These are phyloP conservation scores for Sarocladium brachiariae DNA, from an alignment of 2,329 filamentous ascomycete species.

Conservation along the genomic window DNA sequence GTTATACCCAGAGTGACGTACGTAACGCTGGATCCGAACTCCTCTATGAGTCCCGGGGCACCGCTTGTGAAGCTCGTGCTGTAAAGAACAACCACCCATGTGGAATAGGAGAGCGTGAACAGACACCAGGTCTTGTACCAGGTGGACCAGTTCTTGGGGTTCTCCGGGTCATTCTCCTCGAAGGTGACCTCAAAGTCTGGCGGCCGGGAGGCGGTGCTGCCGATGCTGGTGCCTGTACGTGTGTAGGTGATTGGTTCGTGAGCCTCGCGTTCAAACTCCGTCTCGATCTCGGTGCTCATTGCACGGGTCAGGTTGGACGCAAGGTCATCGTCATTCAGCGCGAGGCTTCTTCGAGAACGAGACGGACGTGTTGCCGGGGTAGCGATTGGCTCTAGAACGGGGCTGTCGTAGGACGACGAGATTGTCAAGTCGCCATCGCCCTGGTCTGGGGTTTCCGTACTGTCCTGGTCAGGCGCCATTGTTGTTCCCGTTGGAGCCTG, in stretches of 20 bases:
- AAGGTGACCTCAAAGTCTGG: slow-evolving; percentile 70
- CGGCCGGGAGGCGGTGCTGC: slow-evolving; percentile 35
- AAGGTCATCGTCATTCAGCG: slow-evolving; percentile 17
- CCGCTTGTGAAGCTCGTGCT: slow-evolving; percentile 74
- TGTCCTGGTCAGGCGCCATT: not conserved
- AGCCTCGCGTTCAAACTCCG: slow-evolving; percentile 30
- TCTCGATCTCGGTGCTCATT: slow-evolving; percentile 27
- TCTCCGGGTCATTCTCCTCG: slow-evolving; percentile 52
- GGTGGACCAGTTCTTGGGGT: slow-evolving; percentile 63
- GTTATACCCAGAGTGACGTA: slow-evolving; percentile 71
- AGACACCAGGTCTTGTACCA: slow-evolving; percentile 37
- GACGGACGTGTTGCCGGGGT: slow-evolving; percentile 9
- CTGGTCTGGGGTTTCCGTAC: not conserved
- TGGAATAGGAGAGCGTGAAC: slow-evolving; percentile 38
- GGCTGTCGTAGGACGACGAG: not conserved
- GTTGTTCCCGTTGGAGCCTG: no score
- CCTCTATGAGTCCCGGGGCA: slow-evolving; percentile 59
- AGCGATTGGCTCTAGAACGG: slow-evolving; percentile 7
- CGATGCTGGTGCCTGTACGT: slow-evolving; percentile 34
- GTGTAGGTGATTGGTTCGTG: slow-evolving; percentile 40
- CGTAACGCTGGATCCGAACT: slow-evolving; percentile 55
- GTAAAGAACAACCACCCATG: slow-evolving; percentile 57
- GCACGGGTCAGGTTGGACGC: slow-evolving; percentile 26
- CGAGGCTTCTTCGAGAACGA: slow-evolving; percentile 11
- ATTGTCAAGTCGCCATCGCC: not conserved